Evolutionary conservation across 176 grass and related monocot species (phyloP), one percentile per base, ranked within the genome.

Genomic region (Microstegium vimineum): DNA sequence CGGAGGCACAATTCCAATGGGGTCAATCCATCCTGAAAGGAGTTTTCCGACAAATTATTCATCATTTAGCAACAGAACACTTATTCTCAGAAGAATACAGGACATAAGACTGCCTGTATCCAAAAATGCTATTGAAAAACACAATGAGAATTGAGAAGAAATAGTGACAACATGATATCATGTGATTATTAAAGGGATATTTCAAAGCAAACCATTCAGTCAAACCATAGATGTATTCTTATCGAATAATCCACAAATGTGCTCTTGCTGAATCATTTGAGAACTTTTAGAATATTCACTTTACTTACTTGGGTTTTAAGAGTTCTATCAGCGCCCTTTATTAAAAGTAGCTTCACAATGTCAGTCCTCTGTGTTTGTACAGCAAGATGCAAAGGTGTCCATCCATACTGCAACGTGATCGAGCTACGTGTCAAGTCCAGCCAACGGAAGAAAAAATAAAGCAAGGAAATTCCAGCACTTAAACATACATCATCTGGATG

Each of bases 311-410:
- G 71, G 70, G 89, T 95, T 90, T 90, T 99, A 51, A 99, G 66
- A 36, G 85, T 91, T 81, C 74, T 83, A 78, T 99, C 89, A 46
- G 96, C 91, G 31, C 93, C 91, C 87, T 99, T 99, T 87, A 92
- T 89, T 88, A 99, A 77, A 72, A 99, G 87, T 82, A 95, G 81
- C 66, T 85, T 95, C 69, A 95, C 85, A n/a, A 99, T 90, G 81
- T 95, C 96, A 4, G 93, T 92, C 93, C 96, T 93, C 81, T 89
- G 85, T 78, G 93, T 86, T 84, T 99, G 96, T 36, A 95, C 87
- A 2, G 96, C 96, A 66, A 99, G 89, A 95, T 99, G 96, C 84
- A 99, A 87, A n/a, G 96, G 90, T 56, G 91, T 99, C 96, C 93
- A 99, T 37, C 93, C 96, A 91, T 87, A 87, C 96, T 99, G 79